Evolutionary conservation across 176 grass and related monocot genomes (phyloP).

Genomic region (Canna indica): DNA sequence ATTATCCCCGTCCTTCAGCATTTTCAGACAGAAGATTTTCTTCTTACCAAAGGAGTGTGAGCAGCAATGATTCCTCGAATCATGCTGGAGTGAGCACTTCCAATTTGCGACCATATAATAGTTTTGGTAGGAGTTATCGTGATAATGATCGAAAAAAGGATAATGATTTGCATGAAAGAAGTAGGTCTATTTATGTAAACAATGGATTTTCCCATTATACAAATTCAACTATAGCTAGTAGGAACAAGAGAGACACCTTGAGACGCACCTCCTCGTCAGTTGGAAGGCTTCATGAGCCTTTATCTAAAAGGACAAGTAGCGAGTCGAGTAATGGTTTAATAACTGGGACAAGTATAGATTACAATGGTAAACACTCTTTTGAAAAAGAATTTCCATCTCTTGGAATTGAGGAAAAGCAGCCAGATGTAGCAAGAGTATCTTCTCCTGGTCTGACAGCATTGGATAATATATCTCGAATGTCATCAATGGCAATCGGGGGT

Average conservation of each 20-base stretch:
- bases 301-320: not conserved
- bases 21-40: not conserved
- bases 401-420: not conserved
- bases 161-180: not conserved
- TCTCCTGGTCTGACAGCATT: conserved; percentile 7
- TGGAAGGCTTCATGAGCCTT: not conserved
- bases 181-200: not conserved
- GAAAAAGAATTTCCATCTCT: conserved; percentile 7
- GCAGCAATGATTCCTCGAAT: conserved; percentile 1
- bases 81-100: not conserved
- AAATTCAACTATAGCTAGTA: not conserved
- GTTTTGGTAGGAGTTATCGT: conserved; percentile 11
- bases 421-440: conserved; percentile 1
- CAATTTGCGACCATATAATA: not conserved
- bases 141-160: conserved; percentile 4
- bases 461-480: not conserved
- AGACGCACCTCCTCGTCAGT: not conserved
- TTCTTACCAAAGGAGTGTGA: not conserved
- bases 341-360: not conserved
- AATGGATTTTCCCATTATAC: not conserved
- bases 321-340: conserved; percentile 5
- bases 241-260: not conserved
- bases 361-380: not conserved
- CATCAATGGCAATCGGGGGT: not conserved
- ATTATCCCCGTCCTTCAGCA: not conserved